Conservation (phyloP, 257 asterid species). For the Solanum sparsipilum region DNA sequence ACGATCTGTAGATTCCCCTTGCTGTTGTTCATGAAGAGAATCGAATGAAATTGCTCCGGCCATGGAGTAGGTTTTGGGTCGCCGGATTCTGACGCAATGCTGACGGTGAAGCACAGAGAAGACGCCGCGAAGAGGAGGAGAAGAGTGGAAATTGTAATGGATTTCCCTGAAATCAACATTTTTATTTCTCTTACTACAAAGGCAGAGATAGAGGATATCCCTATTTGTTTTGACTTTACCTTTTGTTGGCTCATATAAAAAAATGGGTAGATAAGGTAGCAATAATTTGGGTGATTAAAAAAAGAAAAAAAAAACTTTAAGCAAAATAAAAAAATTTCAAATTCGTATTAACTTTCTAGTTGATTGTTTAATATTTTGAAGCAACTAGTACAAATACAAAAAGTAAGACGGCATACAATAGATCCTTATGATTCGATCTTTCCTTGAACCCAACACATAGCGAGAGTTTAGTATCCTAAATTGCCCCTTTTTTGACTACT, state of each 20-base stretch:
- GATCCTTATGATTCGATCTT: too few species aligned
- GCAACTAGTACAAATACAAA: too few species aligned
- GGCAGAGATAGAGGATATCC: neutral
- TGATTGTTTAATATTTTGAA: neutral
- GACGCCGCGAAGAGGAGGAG: neutral
- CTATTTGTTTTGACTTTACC: neutral
- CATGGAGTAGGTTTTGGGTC: slow-evolving; percentile 52
- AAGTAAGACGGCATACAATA: too few species aligned
- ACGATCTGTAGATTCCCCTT: slow-evolving; percentile 28
- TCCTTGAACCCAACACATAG: neutral
- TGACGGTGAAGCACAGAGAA: neutral
- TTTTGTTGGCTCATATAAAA: neutral
- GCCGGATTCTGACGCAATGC: slow-evolving; percentile 5
- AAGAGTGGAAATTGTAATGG: neutral
- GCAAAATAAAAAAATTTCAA: neutral
- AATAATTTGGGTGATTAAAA: neutral
- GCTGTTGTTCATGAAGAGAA: slow-evolving; percentile 35
- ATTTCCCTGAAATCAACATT: neutral
- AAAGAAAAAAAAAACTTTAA: neutral
- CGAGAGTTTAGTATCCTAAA: neutral
- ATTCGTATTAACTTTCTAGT: neutral
- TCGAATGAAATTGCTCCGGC: slow-evolving; percentile 76
- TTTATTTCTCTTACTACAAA: neutral
- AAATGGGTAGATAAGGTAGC: neutral
- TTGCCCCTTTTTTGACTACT: neutral